Evolutionary conservation across 1,139 yeast species (phyloP).

Genomic region (Torulaspora pretoriensis): DNA sequence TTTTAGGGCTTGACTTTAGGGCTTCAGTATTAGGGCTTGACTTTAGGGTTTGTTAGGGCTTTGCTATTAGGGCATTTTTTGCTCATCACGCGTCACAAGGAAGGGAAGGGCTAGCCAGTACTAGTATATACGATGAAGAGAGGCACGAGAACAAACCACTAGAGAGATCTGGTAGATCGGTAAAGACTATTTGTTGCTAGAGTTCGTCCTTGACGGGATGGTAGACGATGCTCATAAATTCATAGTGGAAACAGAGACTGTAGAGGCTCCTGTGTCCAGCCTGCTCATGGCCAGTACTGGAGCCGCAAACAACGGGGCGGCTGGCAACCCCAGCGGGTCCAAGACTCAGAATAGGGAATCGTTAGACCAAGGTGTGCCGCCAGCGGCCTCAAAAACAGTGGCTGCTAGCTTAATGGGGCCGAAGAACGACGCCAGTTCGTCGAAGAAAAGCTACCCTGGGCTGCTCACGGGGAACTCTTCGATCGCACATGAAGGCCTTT

Average conservation of each 20-base stretch:
- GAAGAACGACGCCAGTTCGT: not conserved
- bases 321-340: not conserved
- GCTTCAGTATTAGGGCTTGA: not conserved
- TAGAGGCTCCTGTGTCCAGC: slow-evolving; percentile 30
- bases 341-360: not conserved
- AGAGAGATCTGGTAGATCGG: not conserved
- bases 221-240: slow-evolving; percentile 31
- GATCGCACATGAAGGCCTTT: slow-evolving; percentile 4
- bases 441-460: not conserved
- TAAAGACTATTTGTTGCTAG: not conserved
- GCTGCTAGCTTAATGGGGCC: not conserved
- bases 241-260: slow-evolving; percentile 39
- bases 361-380: slow-evolving; percentile 1
- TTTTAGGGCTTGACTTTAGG: slow-evolving; percentile 1
- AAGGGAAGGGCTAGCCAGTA: slow-evolving; percentile 1
- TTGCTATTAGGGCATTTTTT: not conserved
- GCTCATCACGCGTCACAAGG: slow-evolving; percentile 3
- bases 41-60: not conserved
- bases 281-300: slow-evolving; percentile 11
- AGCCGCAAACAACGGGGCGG: slow-evolving; percentile 1
- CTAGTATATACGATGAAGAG: not conserved
- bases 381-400: not conserved
- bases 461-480: not conserved
- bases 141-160: not conserved
- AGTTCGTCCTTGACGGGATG: slow-evolving; percentile 27